Evolutionary conservation across 768 basidiomycete species (phyloP).

Genomic region (Amanita fuliginea): DNA sequence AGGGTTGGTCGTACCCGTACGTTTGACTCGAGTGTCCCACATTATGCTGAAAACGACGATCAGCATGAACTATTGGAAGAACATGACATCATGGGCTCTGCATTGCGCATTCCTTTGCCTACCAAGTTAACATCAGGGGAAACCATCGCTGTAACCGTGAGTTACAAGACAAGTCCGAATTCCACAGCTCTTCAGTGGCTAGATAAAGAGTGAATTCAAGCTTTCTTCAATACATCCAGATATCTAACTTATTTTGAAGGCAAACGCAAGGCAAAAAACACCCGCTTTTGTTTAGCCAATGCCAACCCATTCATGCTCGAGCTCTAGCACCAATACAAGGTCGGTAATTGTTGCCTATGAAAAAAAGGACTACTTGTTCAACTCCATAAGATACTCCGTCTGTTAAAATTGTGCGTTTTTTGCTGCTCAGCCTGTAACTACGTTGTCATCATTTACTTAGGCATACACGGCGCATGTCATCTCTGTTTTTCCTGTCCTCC

Average conservation of each 20-base stretch:
- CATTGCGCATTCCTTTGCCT: conserved; percentile 51
- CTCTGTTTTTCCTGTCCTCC: conserved; percentile 74
- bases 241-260: conserved; percentile 21
- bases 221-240: background rate
- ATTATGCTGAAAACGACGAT: background rate
- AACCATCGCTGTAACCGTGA: conserved; percentile 41
- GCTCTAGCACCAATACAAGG: conserved; percentile 74
- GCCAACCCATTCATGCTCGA: conserved; percentile 85
- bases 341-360: conserved; percentile 10
- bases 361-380: background rate
- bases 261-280: conserved; percentile 81
- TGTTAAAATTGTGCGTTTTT: conserved; percentile 59
- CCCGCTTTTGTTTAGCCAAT: conserved; percentile 87
- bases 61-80: conserved; percentile 46
- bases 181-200: conserved; percentile 85
- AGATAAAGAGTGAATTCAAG: conserved; percentile 49
- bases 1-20: conserved; percentile 35
- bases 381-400: conserved; percentile 61
- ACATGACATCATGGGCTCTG: conserved; percentile 69
- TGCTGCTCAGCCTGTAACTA: background rate
- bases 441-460: conserved; percentile 19
- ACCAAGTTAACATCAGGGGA: conserved; percentile 28
- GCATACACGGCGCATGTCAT: conserved; percentile 78
- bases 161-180: conserved; percentile 63
- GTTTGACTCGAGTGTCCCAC: conserved; percentile 11